Conservation (phyloP, 352 stramenopile genomes). For the Pythium phragmiticola region DNA sequence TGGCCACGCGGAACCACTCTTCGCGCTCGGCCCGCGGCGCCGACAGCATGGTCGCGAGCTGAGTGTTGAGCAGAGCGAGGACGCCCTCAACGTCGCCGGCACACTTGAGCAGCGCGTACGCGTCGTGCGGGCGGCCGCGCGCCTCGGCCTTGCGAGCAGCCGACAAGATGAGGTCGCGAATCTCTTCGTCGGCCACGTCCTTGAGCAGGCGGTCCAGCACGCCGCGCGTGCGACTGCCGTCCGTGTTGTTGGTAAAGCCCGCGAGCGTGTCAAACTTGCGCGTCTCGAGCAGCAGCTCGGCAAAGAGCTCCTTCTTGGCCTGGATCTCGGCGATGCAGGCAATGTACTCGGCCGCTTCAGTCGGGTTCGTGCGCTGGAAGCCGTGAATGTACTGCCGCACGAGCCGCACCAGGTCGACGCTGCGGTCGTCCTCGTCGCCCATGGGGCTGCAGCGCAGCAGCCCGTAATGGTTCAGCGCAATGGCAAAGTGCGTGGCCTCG, state of each 20-base stretch:
- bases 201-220: slow-evolving; percentile 72
- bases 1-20: slow-evolving; percentile 79
- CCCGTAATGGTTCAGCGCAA: slow-evolving; percentile 79
- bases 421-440: slow-evolving; percentile 62
- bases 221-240: slow-evolving; percentile 77
- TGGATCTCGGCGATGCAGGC: slow-evolving; percentile 60
- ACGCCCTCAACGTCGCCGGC: slow-evolving; percentile 76
- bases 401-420: slow-evolving; percentile 67
- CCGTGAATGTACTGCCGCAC: slow-evolving; percentile 83
- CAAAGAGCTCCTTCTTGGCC: slow-evolving; percentile 69
- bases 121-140: slow-evolving; percentile 69
- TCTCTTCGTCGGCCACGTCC: slow-evolving; percentile 68
- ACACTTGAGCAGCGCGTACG: slow-evolving; percentile 75
- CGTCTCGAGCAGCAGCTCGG: slow-evolving; percentile 77
- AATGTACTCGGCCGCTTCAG: slow-evolving; percentile 81
- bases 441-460: slow-evolving; percentile 44
- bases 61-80: slow-evolving; percentile 71
- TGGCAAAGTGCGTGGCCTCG: slow-evolving; percentile 79
- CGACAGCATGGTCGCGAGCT: slow-evolving; percentile 62
- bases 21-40: slow-evolving; percentile 62
- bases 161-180: slow-evolving; percentile 73
- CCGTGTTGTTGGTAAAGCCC: slow-evolving; percentile 79
- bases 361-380: slow-evolving; percentile 77
- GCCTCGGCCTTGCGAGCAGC: slow-evolving; percentile 71
- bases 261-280: slow-evolving; percentile 77